Percentiles rank a stretch among this genome's conserved stretches.
Conservation (phyloP, 148 eudicot species). For the Camellia sinensis region DNA sequence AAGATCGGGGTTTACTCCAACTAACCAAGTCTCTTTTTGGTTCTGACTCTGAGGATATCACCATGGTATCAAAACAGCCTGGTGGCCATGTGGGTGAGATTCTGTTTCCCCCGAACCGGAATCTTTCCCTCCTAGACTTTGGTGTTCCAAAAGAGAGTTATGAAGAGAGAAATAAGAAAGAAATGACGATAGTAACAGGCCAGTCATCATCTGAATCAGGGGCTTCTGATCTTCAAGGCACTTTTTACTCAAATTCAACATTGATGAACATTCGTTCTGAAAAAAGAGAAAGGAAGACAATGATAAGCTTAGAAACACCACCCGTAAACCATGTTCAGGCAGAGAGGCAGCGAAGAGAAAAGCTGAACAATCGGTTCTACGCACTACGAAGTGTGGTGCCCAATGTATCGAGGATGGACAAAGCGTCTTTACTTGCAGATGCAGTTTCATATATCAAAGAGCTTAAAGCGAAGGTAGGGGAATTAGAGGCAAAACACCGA, state of each 20-base stretch:
- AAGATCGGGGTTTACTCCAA: constrained; percentile 23
- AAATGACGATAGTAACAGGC: constrained; percentile 12
- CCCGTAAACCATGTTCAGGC: constrained; percentile 33
- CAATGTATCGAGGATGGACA: too few species aligned
- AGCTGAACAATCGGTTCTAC: constrained; percentile 21
- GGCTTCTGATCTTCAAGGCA: constrained; percentile 11
- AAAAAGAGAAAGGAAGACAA: constrained; percentile 53
- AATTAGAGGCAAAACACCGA: too few species aligned
- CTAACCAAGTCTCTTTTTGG: constrained; percentile 19
- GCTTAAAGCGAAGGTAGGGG: too few species aligned
- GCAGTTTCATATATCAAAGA: too few species aligned
- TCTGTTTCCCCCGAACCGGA: not conserved
- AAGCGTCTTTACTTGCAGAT: too few species aligned
- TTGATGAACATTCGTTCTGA: not conserved
- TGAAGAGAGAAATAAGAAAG: not conserved
- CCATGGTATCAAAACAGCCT: not conserved
- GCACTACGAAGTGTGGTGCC: not conserved
- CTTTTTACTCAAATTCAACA: constrained; percentile 5
- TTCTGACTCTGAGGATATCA: not conserved
- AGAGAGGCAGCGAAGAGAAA: constrained; percentile 37
- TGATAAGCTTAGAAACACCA: constrained; percentile 53
- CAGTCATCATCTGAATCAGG: constrained; percentile 8
- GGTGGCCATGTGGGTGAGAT: not conserved
- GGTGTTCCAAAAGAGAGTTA: too few species aligned
- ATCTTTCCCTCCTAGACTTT: not conserved